Conservation (phyloP, 345 rosid genomes). For the Eucalyptus lansdowneana region DNA sequence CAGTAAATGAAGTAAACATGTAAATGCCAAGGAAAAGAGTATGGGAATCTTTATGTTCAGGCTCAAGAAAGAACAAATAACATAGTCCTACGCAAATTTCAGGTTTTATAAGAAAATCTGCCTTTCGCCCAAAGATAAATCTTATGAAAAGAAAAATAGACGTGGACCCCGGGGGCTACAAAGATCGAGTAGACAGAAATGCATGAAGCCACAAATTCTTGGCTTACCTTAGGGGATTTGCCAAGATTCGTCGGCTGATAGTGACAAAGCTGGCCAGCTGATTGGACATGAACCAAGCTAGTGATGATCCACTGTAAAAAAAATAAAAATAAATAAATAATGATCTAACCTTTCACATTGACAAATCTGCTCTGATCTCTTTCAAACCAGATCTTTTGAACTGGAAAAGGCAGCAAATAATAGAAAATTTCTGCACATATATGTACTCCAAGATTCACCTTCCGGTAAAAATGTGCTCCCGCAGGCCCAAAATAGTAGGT, state of each 20-base stretch:
- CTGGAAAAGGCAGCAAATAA: background rate
- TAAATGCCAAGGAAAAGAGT: too few species aligned
- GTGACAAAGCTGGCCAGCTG: constrained; percentile 96
- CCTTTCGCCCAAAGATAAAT: background rate
- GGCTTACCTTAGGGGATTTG: constrained; percentile 83
- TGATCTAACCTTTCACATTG: background rate
- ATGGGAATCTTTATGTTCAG: too few species aligned
- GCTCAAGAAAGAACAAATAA: too few species aligned
- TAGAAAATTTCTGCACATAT: background rate
- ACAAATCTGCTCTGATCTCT: background rate
- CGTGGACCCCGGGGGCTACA: background rate
- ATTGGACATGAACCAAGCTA: constrained; percentile 99
- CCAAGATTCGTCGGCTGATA: constrained; percentile 88
- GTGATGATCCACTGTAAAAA: constrained; percentile 72
- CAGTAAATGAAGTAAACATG: too few species aligned
- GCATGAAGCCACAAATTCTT: background rate
- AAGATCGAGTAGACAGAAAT: background rate
- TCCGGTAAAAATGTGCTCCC: constrained; percentile 99
- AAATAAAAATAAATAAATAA: background rate
- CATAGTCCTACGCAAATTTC: background rate
- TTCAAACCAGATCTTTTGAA: background rate
- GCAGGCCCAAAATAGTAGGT: constrained; percentile 85
- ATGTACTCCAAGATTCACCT: constrained; percentile 31
- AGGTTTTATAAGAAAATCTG: background rate
- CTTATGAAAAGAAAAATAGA: background rate